A percentile compares a stretch with the other conserved stretches of the same genome.
Evolutionary conservation across 73 alveolate species (phyloP).

Genomic region (Breviolum minutum): DNA sequence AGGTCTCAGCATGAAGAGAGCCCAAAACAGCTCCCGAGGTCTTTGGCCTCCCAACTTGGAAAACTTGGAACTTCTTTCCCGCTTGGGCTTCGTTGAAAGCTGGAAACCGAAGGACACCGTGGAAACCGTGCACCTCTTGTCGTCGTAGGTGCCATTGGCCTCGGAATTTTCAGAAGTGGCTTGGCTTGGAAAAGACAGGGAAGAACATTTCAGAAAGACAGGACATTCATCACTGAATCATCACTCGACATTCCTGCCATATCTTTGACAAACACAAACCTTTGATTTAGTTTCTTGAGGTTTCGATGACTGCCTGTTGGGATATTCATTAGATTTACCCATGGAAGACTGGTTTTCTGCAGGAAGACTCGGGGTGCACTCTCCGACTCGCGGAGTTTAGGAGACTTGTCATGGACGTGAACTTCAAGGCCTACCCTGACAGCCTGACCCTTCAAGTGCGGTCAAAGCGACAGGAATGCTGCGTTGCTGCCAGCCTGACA

Average conservation of each 20-base stretch:
- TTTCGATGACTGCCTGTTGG: too few relatives aligned
- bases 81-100: too few relatives aligned
- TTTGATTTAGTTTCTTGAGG: too few relatives aligned
- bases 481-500: conserved; percentile 48
- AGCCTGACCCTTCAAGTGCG: background rate
- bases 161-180: background rate
- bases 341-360: too few relatives aligned
- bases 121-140: background rate
- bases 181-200: background rate
- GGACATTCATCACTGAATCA: background rate
- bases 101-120: too few relatives aligned
- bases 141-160: conserved; percentile 24
- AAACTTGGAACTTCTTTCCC: background rate
- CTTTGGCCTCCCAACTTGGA: background rate
- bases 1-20: background rate
- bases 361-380: too few relatives aligned
- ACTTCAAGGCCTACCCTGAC: too few relatives aligned
- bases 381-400: too few relatives aligned
- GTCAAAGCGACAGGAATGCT: conserved; percentile 17
- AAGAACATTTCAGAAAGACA: background rate
- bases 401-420: too few relatives aligned
- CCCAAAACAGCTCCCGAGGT: conserved; percentile 43
- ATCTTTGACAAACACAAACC: too few relatives aligned
- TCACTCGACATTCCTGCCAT: background rate
- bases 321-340: too few relatives aligned